phyloP scores from a whole-genome alignment of 257 asterid genomes.

The Mitragyna speciosa region DNA sequence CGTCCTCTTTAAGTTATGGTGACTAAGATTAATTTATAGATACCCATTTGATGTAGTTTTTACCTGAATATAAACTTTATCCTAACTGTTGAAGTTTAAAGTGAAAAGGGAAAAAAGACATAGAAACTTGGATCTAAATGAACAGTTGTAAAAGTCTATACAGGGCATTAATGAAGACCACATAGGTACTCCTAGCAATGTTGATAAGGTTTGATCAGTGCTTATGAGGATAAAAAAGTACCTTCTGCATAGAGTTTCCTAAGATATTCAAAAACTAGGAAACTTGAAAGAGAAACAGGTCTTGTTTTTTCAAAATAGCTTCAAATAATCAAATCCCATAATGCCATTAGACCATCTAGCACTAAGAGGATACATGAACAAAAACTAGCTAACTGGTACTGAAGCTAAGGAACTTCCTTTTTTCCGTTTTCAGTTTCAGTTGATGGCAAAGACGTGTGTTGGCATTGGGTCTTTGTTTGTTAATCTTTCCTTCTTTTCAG shows the following conservation, averaged over 20 bases:
- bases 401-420: neutral
- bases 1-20: neutral
- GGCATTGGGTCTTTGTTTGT: neutral
- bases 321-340: no score
- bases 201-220: neutral
- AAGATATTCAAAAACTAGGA: neutral
- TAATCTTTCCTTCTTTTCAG: neutral
- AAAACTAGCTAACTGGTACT: neutral
- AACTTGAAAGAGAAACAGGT: neutral
- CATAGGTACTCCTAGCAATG: neutral
- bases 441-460: neutral
- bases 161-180: neutral
- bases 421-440: neutral
- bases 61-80: no score
- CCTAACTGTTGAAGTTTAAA: neutral
- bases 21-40: neutral
- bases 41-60: neutral
- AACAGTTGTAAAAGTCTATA: neutral
- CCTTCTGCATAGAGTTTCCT: neutral
- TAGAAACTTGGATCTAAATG: neutral
- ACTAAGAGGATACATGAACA: neutral
- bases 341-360: neutral
- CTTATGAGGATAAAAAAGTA: neutral
- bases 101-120: neutral
- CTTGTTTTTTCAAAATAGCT: neutral